These are phyloP conservation scores for Fusarium azukiicola DNA, from an alignment of 2,329 filamentous ascomycete species.

Conservation along the genomic window DNA sequence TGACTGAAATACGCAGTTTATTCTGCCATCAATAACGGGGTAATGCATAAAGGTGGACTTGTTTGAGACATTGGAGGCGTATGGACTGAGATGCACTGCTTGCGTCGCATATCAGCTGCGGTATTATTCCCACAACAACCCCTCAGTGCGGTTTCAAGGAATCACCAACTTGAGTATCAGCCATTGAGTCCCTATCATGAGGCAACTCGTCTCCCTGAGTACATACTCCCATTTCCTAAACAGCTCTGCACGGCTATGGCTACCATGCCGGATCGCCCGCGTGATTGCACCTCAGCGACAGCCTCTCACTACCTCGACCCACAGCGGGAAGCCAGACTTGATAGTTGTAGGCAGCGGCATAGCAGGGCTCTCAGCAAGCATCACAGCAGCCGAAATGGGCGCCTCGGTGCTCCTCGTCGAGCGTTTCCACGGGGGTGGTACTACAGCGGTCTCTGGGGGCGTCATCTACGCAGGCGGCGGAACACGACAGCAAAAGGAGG, in stretches of 20 bases:
- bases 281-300: background rate
- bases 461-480: background rate
- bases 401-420: background rate
- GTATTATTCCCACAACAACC: background rate
- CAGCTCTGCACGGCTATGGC: background rate
- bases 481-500: conserved; percentile 5
- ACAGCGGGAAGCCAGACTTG: background rate
- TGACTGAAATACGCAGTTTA: background rate
- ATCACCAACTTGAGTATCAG: background rate
- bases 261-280: background rate
- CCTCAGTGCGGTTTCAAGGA: background rate
- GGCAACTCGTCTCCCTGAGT: background rate
- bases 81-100: background rate
- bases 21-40: background rate
- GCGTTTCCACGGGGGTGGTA: background rate
- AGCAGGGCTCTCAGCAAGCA: background rate
- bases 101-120: background rate
- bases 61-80: background rate
- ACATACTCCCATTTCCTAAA: background rate
- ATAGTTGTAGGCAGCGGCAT: conserved; percentile 1
- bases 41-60: background rate
- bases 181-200: background rate
- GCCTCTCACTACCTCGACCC: background rate
- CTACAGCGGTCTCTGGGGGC: background rate
- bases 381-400: background rate